phyloP scores from a whole-genome alignment of 441 rosid genomes.

The Monsonia emarginata region DNA sequence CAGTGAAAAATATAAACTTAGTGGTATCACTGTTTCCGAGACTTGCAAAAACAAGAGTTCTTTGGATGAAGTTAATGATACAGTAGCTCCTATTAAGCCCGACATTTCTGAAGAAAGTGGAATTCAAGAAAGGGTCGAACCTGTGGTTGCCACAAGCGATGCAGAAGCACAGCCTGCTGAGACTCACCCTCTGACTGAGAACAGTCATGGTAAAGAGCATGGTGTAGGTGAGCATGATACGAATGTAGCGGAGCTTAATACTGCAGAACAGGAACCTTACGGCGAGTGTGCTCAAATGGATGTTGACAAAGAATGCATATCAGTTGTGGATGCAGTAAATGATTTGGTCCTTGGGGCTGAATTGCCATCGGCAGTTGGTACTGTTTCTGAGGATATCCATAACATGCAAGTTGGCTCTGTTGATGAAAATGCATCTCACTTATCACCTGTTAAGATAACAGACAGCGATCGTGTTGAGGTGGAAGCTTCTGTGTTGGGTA shows the following conservation, averaged over 20 bases:
- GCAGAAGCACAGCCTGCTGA: conserved; percentile 33
- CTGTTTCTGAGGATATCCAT: conserved; percentile 19
- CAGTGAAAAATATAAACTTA: conserved; percentile 54
- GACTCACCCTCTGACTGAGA: conserved; percentile 24
- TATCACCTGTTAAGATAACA: conserved; percentile 23
- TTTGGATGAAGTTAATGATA: conserved; percentile 30
- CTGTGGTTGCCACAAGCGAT: conserved; percentile 26
- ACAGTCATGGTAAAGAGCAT: too few species aligned
- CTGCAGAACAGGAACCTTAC: conserved; percentile 32
- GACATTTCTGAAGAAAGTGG: conserved; percentile 27
- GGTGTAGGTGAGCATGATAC: conserved; percentile 12
- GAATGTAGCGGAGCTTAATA: conserved; percentile 15
- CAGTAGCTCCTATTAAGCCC: conserved; percentile 31
- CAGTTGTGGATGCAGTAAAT: conserved; percentile 33
- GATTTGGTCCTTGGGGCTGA: conserved; percentile 22
- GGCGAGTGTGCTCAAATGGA: conserved; percentile 39
- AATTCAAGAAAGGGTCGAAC: conserved; percentile 29
- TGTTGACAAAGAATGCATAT: conserved; percentile 27
- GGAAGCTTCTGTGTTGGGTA: conserved; percentile 24
- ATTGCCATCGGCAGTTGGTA: conserved; percentile 15
- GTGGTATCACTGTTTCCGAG: conserved; percentile 42
- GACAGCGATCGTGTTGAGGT: conserved; percentile 27
- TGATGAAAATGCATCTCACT: conserved; percentile 24
- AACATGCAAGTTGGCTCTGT: too few species aligned
- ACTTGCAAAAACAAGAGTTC: conserved; percentile 29